Percentiles rank a stretch among this genome's conserved stretches.
Evolutionary conservation across 2,329 filamentous ascomycete genomes (phyloP).

Genomic region (Aspergillus sp.): DNA sequence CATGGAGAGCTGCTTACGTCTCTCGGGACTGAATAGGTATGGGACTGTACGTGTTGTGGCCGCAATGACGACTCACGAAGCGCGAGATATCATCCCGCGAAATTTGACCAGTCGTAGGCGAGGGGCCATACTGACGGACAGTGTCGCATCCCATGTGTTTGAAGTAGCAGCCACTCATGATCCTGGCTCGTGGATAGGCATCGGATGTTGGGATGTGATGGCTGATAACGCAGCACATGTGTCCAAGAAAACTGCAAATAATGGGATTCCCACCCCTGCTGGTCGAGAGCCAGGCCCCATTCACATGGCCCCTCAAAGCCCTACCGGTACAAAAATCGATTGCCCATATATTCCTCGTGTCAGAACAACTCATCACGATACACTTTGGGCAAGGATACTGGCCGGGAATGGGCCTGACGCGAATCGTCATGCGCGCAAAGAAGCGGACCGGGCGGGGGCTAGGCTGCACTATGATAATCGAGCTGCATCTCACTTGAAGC

Average conservation of each 20-base stretch:
- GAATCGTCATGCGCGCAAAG: constrained; percentile 11
- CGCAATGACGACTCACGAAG: constrained; percentile 58
- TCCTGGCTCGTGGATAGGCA: constrained; percentile 11
- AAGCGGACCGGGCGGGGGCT: constrained; percentile 5
- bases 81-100: constrained; percentile 51
- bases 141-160: constrained; percentile 31
- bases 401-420: constrained; percentile 1
- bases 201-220: constrained; percentile 18
- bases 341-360: constrained; percentile 29
- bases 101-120: constrained; percentile 48
- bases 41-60: constrained; percentile 72
- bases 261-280: constrained; percentile 20
- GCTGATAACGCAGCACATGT: constrained; percentile 18
- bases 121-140: constrained; percentile 50
- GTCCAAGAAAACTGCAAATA: constrained; percentile 18
- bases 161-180: constrained; percentile 46
- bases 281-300: constrained; percentile 18
- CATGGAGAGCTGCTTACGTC: constrained; percentile 47
- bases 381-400: constrained; percentile 8
- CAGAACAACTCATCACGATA: constrained; percentile 25
- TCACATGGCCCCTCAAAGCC: constrained; percentile 14
- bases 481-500: constrained; percentile 6
- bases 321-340: constrained; percentile 6
- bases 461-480: constrained; percentile 20
- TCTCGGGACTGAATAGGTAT: constrained; percentile 60